phyloP scores from a whole-genome alignment of 257 asterid genomes.

The Fraxinus anomala region DNA sequence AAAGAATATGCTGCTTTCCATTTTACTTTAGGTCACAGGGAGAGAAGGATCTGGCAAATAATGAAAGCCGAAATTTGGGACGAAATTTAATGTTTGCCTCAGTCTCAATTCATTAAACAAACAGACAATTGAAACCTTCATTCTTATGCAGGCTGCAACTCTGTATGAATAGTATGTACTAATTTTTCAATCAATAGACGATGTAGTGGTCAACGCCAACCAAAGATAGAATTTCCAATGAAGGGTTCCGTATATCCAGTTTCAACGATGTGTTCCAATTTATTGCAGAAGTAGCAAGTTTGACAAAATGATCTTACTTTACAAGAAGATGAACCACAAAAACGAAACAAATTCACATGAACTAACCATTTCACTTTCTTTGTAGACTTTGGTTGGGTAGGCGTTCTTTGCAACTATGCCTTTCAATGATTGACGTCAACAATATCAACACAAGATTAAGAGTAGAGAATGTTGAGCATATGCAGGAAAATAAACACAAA shows the following conservation, averaged over 20 bases:
- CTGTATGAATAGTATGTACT: not conserved
- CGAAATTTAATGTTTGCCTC: not conserved
- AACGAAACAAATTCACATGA: not conserved
- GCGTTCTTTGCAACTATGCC: not conserved
- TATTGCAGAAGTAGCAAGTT: not conserved
- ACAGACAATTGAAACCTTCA: not conserved
- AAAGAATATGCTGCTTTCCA: not conserved
- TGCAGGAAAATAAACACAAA: conserved; percentile 2
- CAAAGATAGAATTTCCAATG: not conserved
- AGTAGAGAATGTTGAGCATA: not conserved
- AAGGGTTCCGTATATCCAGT: not conserved
- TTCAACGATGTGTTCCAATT: not conserved
- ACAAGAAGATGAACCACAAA: not conserved
- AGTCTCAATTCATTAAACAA: too few relatives aligned
- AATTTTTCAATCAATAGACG: not conserved
- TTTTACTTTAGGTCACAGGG: not conserved
- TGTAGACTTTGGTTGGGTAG: not conserved
- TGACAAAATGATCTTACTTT: not conserved
- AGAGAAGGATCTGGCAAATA: not conserved
- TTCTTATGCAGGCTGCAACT: not conserved
- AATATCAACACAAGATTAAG: not conserved
- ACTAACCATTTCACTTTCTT: not conserved
- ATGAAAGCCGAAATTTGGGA: not conserved
- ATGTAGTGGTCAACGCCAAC: not conserved
- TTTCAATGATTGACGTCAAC: not conserved